Percentiles rank a stretch among this genome's conserved stretches.
Conservation (phyloP, 306 rosid species). For the Cicer judaicum region DNA sequence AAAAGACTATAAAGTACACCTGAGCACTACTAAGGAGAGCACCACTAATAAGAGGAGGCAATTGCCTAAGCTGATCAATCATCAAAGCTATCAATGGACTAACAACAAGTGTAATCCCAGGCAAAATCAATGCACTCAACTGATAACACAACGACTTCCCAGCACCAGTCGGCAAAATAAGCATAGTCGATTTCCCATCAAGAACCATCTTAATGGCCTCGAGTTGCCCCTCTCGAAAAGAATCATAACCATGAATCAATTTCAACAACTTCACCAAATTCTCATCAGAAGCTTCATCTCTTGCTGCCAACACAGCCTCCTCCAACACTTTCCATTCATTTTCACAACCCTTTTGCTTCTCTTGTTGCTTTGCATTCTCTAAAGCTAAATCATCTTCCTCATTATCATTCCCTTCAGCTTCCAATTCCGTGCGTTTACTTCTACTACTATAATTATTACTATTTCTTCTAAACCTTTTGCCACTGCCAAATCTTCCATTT, state of each 20-base stretch:
- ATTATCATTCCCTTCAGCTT: slow-evolving; percentile 42
- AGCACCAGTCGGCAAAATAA: slow-evolving; percentile 90
- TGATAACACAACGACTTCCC: slow-evolving; percentile 98
- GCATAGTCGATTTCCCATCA: slow-evolving; percentile 72
- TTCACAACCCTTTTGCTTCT: slow-evolving; percentile 50
- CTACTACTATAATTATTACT: slow-evolving; percentile 37
- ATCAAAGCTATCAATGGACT: slow-evolving; percentile 92
- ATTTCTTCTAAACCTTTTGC: slow-evolving; percentile 48
- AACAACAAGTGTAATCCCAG: slow-evolving; percentile 83
- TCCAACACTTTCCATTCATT: slow-evolving; percentile 48
- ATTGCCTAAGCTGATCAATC: slow-evolving; percentile 87
- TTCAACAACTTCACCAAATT: slow-evolving; percentile 68
- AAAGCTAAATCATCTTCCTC: slow-evolving; percentile 56
- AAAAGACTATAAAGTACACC: slow-evolving; percentile 50
- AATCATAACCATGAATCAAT: slow-evolving; percentile 67
- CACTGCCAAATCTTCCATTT: slow-evolving; percentile 42
- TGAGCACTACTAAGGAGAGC: slow-evolving; percentile 80
- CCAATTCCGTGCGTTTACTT: slow-evolving; percentile 37
- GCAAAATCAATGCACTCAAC: slow-evolving; percentile 76
- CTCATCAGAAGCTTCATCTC: slow-evolving; percentile 66
- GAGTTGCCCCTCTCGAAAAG: slow-evolving; percentile 84
- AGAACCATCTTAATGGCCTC: slow-evolving; percentile 83
- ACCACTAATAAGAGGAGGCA: slow-evolving; percentile 77
- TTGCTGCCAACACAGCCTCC: slow-evolving; percentile 54
- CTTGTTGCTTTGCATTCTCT: slow-evolving; percentile 33